Base-by-base conservation (phyloP, 768 basidiomycete species). In the Cystobasidium ongulense region DNA sequence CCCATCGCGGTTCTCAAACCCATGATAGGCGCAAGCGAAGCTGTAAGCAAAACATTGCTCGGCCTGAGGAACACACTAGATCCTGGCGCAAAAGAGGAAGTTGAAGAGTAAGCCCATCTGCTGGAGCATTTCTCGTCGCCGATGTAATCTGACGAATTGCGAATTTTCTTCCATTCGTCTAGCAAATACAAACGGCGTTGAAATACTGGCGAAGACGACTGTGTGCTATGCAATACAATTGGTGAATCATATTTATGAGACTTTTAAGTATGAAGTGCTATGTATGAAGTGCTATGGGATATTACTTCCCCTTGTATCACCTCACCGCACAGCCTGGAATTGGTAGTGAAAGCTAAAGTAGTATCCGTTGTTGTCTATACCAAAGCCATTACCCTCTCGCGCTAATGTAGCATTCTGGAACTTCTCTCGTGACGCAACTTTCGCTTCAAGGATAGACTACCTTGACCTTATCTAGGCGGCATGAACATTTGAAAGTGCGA, bases 1-100 rank as follows among this genome's bases (percentile, higher is more conserved):
- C 96, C 96, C 5, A 94, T 98, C 73, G 96, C 96, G 0, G 93
- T 99, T 13, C 83, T 99, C 77, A 93, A 91, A 78, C 93, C 96
- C 1, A 95, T 96, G 92, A 99, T 98, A 72, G 96, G 96, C 2
- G 93, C 94, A 2, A 92, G 89, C 63, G 95, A 96, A 81, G 96
- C 96, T 1, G 89, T 98, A 74, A 89, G 92, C 82, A 94, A 98
- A 84, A 94, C 95, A 0, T 82, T 98, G 41, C 85, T 97, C 68
- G 96, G 96, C 8, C 84, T 99, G 43, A 89, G 93, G 77, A 98
- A 98, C 80, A 86, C 91, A 57, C 82, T 99, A 78, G 93, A 98
- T 81, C 93, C 95, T 3, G 68, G 68, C 3, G 68, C 66, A 25
- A 46, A 50, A 54, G 66, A 53, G n/a, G 66, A 68, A 68, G 43